Base-by-base conservation (phyloP, 2,329 filamentous ascomycete species). In the Neopestalotiopsis sp. region DNA sequence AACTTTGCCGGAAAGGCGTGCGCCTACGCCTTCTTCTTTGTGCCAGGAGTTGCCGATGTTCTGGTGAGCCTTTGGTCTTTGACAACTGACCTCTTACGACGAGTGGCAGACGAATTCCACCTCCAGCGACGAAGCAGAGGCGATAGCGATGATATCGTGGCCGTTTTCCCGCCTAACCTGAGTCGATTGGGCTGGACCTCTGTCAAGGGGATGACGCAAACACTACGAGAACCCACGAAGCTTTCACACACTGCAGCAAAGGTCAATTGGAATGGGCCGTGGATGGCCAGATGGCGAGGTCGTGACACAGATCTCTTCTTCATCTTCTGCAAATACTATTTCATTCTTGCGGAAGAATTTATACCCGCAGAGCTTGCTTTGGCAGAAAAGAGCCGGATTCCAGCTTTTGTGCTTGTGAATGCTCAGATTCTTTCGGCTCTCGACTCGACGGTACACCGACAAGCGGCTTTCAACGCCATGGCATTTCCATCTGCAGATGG, bases 21-120 rank as follows among this genome's bases (percentile, higher is more conserved):
- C 76, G 94, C 95, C 1, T 97, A 97, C 79, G 94, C 94, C 38
- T 97, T 97, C 80, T 96, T 95, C 81, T 98, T 97, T 76, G 95
- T 93, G 34, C 94, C 94, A 0, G 94, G 94, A 4, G 89, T 97
- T 67, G 92, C 94, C 7, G 94, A 97, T 76, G 89, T 97, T 65
- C 85, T 97, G 63, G 89, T 95, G 32, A 89, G 94, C 17, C 83
- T 97, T 5, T 97, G 95, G 94, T 89, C 89, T 49, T 85, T 94
- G 24, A 89, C 90, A 2, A 83, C 91, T 3, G 90, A 91, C 68
- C 83, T 90, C 57, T 86, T 97, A 76, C 89, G 92, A 71, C 90
- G 94, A 30, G 87, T 94, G 1, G 86, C 94, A 9, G 87, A 90
- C 64, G 91, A 92, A 74, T 89, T 93, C 71, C 88, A 89, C 4